phyloP scores from a whole-genome alignment of 2,329 filamentous ascomycete genomes.

The Aspergillus sp. region DNA sequence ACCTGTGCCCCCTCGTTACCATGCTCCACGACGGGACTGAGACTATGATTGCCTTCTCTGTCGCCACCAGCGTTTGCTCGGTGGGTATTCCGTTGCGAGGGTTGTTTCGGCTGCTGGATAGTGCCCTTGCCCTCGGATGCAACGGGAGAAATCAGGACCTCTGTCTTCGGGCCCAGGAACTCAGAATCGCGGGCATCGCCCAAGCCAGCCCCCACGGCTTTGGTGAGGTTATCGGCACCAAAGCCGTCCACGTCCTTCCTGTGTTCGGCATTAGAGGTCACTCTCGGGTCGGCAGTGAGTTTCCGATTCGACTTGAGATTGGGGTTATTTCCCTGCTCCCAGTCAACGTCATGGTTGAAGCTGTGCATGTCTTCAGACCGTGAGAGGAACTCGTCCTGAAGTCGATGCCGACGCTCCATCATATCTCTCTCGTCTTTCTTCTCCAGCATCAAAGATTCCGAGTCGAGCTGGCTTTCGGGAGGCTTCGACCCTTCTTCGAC shows the following conservation, averaged over 20 bases:
- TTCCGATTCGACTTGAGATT: constrained; percentile 59
- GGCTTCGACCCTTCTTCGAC: constrained; percentile 47
- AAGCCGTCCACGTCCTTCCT: constrained; percentile 76
- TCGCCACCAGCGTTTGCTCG: constrained; percentile 17
- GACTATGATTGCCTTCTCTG: constrained; percentile 22
- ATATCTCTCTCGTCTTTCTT: constrained; percentile 45
- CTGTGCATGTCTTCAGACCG: constrained; percentile 62
- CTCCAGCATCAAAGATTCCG: constrained; percentile 37
- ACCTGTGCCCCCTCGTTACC: constrained; percentile 23
- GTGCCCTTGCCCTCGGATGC: constrained; percentile 66
- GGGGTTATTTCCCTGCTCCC: constrained; percentile 60
- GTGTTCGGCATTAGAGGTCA: constrained; percentile 65
- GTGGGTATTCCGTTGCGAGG: constrained; percentile 38
- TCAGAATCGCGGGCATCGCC: constrained; percentile 71
- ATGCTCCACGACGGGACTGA: constrained; percentile 20
- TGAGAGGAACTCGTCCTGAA: constrained; percentile 60
- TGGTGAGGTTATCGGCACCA: constrained; percentile 74
- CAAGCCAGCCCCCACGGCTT: constrained; percentile 61
- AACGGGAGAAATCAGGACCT: constrained; percentile 69
- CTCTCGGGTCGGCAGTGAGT: constrained; percentile 58
- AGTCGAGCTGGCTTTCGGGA: constrained; percentile 25
- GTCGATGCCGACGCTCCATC: constrained; percentile 45
- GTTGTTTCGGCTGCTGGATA: constrained; percentile 53
- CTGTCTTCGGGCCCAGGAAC: constrained; percentile 64
- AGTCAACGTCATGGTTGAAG: constrained; percentile 75